Evolutionary conservation across 2,329 filamentous ascomycete species (phyloP).

Genomic region (Anisogramma anomala): DNA sequence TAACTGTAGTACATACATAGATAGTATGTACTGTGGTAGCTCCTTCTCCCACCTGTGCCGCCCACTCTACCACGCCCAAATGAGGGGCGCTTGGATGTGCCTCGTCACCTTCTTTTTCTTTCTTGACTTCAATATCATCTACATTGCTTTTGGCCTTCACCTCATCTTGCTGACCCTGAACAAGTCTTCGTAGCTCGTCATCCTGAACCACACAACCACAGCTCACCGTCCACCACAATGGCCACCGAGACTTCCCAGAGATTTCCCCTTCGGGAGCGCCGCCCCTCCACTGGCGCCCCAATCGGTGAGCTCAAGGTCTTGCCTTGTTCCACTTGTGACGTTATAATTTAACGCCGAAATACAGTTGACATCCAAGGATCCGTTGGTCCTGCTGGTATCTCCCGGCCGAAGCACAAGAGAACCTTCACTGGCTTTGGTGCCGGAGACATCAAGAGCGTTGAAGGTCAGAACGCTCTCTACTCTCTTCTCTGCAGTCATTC

Average conservation of each 20-base stretch:
- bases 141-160: neutral
- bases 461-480: conserved; percentile 61
- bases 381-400: conserved; percentile 73
- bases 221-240: conserved; percentile 4
- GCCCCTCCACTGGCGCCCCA: conserved; percentile 69
- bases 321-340: too few species aligned
- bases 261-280: conserved; percentile 57
- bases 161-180: neutral
- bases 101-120: neutral
- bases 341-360: too few species aligned
- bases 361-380: conserved; percentile 78
- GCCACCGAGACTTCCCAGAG: conserved; percentile 24
- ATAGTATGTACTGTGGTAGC: neutral
- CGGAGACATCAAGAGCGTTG: conserved; percentile 83
- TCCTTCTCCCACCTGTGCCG: neutral
- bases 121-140: neutral
- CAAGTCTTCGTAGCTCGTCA: too few species aligned
- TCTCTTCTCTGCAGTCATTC: too few species aligned
- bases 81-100: too few species aligned
- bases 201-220: neutral
- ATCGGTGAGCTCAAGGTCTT: too few species aligned
- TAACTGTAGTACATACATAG: too few species aligned
- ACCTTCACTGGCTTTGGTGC: conserved; percentile 92
- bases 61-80: too few species aligned
- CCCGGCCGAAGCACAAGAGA: conserved; percentile 87